Evolutionary conservation across 2,329 filamentous ascomycete genomes (phyloP).

Genomic region (Plectosphaerella sp.): DNA sequence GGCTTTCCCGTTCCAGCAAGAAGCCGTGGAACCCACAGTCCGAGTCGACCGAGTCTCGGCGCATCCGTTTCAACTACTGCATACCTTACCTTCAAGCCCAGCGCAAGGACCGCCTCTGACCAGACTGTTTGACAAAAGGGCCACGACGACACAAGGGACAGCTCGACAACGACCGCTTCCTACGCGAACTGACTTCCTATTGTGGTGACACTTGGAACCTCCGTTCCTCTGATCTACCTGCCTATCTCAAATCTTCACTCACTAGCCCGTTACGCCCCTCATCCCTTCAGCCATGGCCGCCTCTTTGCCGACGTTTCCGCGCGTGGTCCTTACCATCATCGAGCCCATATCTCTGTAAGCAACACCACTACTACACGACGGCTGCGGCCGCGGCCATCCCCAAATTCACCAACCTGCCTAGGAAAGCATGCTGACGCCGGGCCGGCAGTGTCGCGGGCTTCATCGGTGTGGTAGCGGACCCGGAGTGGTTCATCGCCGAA

Average conservation of each 20-base stretch:
- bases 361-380: background rate
- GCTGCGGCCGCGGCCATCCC: too few species aligned
- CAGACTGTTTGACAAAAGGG: too few species aligned
- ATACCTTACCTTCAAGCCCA: too few species aligned
- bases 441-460: conserved; percentile 52
- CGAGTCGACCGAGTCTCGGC: too few species aligned
- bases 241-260: background rate
- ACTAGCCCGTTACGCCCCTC: background rate
- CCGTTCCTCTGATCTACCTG: background rate
- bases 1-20: too few species aligned
- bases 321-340: conserved; percentile 61
- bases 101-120: too few species aligned
- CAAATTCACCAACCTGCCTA: background rate
- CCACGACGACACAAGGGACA: too few species aligned
- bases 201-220: background rate
- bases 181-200: background rate
- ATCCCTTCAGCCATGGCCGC: conserved; percentile 46
- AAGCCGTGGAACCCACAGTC: too few species aligned
- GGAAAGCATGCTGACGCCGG: conserved; percentile 3
- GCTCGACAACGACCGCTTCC: too few species aligned
- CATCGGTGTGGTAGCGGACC: conserved; percentile 48
- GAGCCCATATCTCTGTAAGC: conserved; percentile 66
- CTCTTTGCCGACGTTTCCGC: conserved; percentile 58
- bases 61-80: too few species aligned
- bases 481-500: conserved; percentile 59